Percentiles rank a stretch among this genome's conserved stretches.
Conservation (phyloP, 176 grass and related monocot genomes). For the Juncus effusus region DNA sequence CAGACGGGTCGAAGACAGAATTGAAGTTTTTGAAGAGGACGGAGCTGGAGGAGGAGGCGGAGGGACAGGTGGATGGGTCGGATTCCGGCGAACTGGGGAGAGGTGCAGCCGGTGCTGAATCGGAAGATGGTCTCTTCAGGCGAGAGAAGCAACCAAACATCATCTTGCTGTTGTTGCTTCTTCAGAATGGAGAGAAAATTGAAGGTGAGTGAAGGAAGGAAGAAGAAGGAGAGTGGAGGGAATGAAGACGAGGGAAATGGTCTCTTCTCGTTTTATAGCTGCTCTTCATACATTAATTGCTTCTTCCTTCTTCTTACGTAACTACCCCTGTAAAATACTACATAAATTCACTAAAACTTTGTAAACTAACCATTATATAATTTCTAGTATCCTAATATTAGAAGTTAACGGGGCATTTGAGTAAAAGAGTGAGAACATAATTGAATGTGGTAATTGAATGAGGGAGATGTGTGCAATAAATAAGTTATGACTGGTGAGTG, state of each 20-base stretch:
- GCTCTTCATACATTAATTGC: conserved; percentile 1
- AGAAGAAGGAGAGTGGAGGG: conserved; percentile 25
- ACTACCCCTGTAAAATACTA: not conserved
- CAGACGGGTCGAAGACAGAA: conserved; percentile 31
- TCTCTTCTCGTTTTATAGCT: conserved; percentile 17
- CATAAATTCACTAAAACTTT: not conserved
- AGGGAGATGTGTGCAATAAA: conserved; percentile 7
- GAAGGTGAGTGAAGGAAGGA: conserved; percentile 13
- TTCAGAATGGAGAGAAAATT: not conserved
- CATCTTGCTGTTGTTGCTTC: not conserved
- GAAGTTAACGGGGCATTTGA: not conserved
- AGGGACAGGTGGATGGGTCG: conserved; percentile 31
- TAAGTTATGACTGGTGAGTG: not conserved
- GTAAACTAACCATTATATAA: too few species aligned
- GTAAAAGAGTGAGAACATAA: conserved; percentile 11
- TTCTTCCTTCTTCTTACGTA: not conserved
- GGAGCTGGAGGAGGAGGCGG: conserved; percentile 41
- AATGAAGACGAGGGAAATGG: conserved; percentile 6
- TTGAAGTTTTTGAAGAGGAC: conserved; percentile 42
- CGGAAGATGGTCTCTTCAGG: conserved; percentile 38
- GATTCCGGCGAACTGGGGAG: conserved; percentile 30
- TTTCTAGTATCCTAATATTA: not conserved
- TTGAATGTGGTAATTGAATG: conserved; percentile 4
- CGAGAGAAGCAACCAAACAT: conserved; percentile 89
- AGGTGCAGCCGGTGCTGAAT: conserved; percentile 21